phyloP scores from a whole-genome alignment of 257 asterid species.

The Solanum rostratum region DNA sequence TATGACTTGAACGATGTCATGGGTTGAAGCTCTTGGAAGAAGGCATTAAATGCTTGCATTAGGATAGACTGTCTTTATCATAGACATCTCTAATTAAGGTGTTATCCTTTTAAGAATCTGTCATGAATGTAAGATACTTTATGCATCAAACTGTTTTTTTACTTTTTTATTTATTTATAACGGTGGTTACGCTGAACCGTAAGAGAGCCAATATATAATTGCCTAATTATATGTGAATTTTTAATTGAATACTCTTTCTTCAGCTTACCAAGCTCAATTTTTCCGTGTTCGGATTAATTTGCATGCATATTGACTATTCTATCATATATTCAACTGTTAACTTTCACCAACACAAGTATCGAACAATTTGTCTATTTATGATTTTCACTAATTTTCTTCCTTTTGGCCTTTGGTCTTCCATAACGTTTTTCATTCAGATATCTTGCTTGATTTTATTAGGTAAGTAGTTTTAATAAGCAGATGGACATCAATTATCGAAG shows the following conservation, averaged over 20 bases:
- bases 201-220: neutral
- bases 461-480: slow-evolving; percentile 33
- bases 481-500: slow-evolving; percentile 20
- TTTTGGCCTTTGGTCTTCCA: neutral
- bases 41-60: neutral
- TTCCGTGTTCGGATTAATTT: neutral
- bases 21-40: neutral
- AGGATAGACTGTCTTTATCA: neutral
- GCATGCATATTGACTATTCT: neutral
- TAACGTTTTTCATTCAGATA: neutral
- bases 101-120: neutral
- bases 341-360: too few relatives aligned
- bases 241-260: too few relatives aligned
- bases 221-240: too few relatives aligned
- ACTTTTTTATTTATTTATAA: too few relatives aligned
- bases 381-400: neutral
- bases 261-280: neutral
- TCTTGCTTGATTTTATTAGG: slow-evolving; percentile 14
- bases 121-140: too few relatives aligned
- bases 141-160: too few relatives aligned
- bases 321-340: too few relatives aligned
- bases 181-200: neutral
- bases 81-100: neutral
- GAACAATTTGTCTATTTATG: neutral
- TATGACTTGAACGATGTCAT: neutral